Conservation (phyloP, 495 filamentous ascomycete species). For the Neurospora sp. region DNA sequence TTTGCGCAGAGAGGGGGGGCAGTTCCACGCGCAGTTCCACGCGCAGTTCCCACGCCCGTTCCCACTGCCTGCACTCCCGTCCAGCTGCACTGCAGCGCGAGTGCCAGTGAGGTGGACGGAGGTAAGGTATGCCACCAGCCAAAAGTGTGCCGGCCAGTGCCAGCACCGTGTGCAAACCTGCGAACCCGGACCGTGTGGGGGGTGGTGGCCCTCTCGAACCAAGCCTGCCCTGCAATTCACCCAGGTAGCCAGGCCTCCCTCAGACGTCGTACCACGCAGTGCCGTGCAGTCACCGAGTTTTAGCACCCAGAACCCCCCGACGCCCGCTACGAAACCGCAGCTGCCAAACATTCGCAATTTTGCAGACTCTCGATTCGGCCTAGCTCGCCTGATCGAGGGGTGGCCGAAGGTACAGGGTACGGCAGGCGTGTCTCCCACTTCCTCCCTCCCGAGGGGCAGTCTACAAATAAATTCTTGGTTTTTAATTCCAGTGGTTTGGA, state of each 20-base stretch:
- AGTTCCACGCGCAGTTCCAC: conserved; percentile 10
- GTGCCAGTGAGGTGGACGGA: neutral
- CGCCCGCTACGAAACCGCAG: neutral
- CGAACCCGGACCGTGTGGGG: conserved; percentile 8
- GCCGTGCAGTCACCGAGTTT: conserved; percentile 5
- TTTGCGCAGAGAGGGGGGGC: conserved; percentile 13
- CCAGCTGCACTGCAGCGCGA: conserved; percentile 1
- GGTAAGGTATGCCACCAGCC: neutral
- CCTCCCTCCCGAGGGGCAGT: neutral
- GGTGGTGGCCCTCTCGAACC: conserved; percentile 4
- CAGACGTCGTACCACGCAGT: conserved; percentile 1
- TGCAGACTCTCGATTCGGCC: conserved; percentile 13
- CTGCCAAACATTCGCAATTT: conserved; percentile 14
- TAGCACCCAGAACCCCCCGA: conserved; percentile 5
- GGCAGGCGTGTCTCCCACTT: neutral
- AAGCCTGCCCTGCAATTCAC: neutral
- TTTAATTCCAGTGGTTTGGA: neutral
- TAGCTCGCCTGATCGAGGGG: conserved; percentile 4
- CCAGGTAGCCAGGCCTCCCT: neutral
- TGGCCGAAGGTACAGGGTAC: conserved; percentile 5
- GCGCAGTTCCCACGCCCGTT: neutral
- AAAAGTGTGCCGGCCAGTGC: neutral
- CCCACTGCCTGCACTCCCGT: neutral
- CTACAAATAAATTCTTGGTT: conserved; percentile 1
- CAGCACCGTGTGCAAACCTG: conserved; percentile 3